These are phyloP conservation scores for Pisolithus orientalis DNA, from an alignment of 768 basidiomycete genomes.

Conservation along the genomic window DNA sequence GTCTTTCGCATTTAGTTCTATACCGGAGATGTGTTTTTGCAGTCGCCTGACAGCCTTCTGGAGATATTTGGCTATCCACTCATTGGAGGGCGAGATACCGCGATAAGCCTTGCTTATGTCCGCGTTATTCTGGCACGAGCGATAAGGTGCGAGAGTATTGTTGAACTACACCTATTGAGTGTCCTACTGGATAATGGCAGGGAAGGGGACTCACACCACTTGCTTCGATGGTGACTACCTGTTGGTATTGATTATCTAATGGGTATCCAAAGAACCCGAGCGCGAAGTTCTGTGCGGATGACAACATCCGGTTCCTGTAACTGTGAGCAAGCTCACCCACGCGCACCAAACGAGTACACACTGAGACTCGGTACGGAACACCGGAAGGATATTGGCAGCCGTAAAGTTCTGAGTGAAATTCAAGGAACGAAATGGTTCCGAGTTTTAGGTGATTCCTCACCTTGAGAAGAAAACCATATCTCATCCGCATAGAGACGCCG, in stretches of 20 bases:
- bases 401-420: slow-evolving; percentile 32
- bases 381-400: slow-evolving; percentile 33
- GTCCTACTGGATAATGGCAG: slow-evolving; percentile 8
- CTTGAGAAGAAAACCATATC: slow-evolving; percentile 37
- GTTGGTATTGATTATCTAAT: slow-evolving; percentile 37
- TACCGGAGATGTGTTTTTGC: slow-evolving; percentile 47
- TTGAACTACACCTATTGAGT: slow-evolving; percentile 32
- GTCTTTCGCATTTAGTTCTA: slow-evolving; percentile 54
- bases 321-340: neutral
- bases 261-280: slow-evolving; percentile 48
- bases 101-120: slow-evolving; percentile 42
- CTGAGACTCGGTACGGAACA: slow-evolving; percentile 50
- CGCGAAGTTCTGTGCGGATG: slow-evolving; percentile 47
- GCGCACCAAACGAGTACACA: slow-evolving; percentile 11
- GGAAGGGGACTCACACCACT: slow-evolving; percentile 21
- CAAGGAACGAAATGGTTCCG: slow-evolving; percentile 11
- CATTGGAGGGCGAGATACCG: slow-evolving; percentile 41
- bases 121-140: slow-evolving; percentile 53
- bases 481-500: slow-evolving; percentile 37
- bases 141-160: slow-evolving; percentile 38
- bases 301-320: slow-evolving; percentile 42
- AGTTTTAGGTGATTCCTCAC: slow-evolving; percentile 7
- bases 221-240: slow-evolving; percentile 37
- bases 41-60: slow-evolving; percentile 54
- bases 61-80: slow-evolving; percentile 70